Percentiles rank a stretch among this genome's conserved stretches.
Evolutionary conservation across 2,329 filamentous ascomycete species (phyloP).

Genomic region (Claviceps sp.): DNA sequence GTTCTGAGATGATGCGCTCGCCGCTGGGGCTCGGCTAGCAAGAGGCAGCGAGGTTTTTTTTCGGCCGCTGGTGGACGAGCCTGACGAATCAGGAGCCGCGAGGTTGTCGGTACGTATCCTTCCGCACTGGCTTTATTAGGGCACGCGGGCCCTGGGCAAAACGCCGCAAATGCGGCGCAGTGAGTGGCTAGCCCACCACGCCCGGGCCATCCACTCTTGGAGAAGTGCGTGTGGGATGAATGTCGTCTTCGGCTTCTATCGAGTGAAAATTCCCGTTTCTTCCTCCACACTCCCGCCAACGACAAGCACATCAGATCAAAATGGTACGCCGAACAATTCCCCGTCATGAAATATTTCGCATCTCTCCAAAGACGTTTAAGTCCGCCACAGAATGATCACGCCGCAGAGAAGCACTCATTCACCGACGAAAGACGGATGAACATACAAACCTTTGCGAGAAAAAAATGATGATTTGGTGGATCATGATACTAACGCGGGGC

Average conservation of each 20-base stretch:
- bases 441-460: not conserved
- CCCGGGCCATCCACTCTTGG: conserved; percentile 2
- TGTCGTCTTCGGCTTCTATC: conserved; percentile 13
- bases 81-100: conserved; percentile 22
- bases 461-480: conserved; percentile 13
- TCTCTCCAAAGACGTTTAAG: not conserved
- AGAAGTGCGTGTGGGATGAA: conserved; percentile 8
- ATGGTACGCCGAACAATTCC: conserved; percentile 23
- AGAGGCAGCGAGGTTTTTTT: conserved; percentile 14
- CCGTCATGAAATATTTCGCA: not conserved
- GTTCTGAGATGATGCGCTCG: conserved; percentile 19
- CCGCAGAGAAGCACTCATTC: not conserved
- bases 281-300: conserved; percentile 24
- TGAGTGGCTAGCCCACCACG: conserved; percentile 3
- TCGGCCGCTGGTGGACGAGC: conserved; percentile 17
- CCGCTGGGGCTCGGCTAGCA: conserved; percentile 1
- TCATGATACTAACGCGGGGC: conserved; percentile 4
- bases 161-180: not conserved
- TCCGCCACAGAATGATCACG: not conserved
- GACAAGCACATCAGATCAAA: conserved; percentile 29
- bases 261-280: conserved; percentile 18
- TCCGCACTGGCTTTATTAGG: conserved; percentile 21
- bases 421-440: not conserved
- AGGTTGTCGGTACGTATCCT: conserved; percentile 17
- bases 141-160: conserved; percentile 26